Evolutionary conservation across 768 basidiomycete genomes (phyloP).

Genomic region (Calocybe cyanea): DNA sequence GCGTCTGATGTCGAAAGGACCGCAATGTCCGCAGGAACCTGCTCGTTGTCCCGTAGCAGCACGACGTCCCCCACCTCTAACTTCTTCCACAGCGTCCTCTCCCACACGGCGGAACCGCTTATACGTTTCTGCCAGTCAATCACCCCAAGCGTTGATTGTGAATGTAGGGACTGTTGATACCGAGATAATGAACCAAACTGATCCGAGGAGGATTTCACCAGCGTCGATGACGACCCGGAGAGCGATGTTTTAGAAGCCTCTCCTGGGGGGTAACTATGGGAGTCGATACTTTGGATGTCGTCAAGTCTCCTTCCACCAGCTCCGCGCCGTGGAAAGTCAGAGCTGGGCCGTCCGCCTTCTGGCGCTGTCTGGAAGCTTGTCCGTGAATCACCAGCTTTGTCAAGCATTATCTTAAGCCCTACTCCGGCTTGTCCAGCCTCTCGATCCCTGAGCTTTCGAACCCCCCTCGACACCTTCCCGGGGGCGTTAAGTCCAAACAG

Average conservation of each 20-base stretch:
- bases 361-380: constrained; percentile 31
- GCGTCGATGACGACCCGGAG: constrained; percentile 28
- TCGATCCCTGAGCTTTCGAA: constrained; percentile 75
- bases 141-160: constrained; percentile 61
- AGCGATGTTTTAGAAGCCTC: constrained; percentile 34
- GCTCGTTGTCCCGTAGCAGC: constrained; percentile 87
- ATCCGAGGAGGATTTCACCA: constrained; percentile 27
- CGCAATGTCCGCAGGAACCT: constrained; percentile 93
- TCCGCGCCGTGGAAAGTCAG: constrained; percentile 37
- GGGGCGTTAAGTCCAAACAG: constrained; percentile 69
- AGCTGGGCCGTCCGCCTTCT: constrained; percentile 38
- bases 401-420: constrained; percentile 62
- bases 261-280: constrained; percentile 60
- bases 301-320: constrained; percentile 54
- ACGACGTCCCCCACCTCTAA: constrained; percentile 97
- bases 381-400: constrained; percentile 40
- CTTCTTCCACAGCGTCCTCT: constrained; percentile 98
- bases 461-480: constrained; percentile 78
- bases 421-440: constrained; percentile 63
- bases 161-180: constrained; percentile 57
- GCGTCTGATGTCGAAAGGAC: constrained; percentile 90
- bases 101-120: constrained; percentile 80
- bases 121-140: constrained; percentile 74
- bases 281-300: constrained; percentile 65
- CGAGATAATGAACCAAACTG: constrained; percentile 39